Evolutionary conservation across 1,139 yeast genomes (phyloP), one percentile per base, ranked within the genome.

Genomic region (Hyphopichia pseudoburtonii): DNA sequence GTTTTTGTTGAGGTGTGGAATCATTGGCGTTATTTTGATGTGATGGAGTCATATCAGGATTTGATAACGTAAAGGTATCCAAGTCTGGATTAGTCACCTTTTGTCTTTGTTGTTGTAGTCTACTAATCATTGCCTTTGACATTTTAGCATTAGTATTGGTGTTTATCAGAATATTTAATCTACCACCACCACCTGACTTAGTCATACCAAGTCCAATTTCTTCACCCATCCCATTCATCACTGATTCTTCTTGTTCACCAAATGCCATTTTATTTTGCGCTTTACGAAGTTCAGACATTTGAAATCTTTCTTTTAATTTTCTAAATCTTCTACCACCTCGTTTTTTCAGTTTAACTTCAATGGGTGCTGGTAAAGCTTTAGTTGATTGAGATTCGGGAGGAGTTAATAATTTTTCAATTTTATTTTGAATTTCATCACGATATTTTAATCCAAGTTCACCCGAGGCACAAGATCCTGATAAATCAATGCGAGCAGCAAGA

Each of bases 191-290:
- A 5, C 58, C 57, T 38, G 62, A 51, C 29, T 72, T 73, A 36
- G 82, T 72, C 88, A 87, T 78, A 4, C 96, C 96, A 38, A 87
- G 54, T 0, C 96, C 96, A 28, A 85, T 70, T 47, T 87, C 94
- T 45, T 86, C 92, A 10, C 95, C 96, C 54, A 68, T 82, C 0
- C 78, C 69, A 47, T 83, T 88, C 43, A 71, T 70, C 3, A 75
- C 67, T 0, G 82, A 72, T 23, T 76, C 82, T 54, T 86, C 95
- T 43, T 71, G 70, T 48, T 81, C 74, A 6, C 95, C 96, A 63
- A 90, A 90, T 34, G 76, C 84, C 78, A 90, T 75, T 49, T 86
- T 78, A 55, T 90, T 89, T 50, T 88, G 95, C 2, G 95, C 86
- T 49, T 81, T 82, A 27, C 90, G 82, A 30, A 86, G 57, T 36